phyloP scores from a whole-genome alignment of 2,329 filamentous ascomycete species.

The Xylariaceae sp. region DNA sequence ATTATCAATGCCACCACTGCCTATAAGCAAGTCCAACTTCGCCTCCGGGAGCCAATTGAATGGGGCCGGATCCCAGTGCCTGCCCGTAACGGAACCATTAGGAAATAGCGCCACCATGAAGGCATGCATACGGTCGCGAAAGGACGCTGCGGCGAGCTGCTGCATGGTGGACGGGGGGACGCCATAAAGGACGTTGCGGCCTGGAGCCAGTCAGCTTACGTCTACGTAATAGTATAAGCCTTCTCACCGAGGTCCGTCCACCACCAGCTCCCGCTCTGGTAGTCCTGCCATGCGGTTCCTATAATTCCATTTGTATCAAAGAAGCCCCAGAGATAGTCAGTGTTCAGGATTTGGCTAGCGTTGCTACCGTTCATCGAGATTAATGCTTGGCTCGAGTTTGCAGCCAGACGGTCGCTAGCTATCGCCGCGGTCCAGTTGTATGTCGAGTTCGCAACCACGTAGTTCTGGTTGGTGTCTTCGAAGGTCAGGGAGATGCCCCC shows the following conservation, averaged over 20 bases:
- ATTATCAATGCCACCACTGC: neutral
- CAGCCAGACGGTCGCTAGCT: neutral
- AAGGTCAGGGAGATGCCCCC: neutral
- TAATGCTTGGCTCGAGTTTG: neutral
- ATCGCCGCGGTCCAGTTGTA: neutral
- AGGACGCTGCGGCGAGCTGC: neutral
- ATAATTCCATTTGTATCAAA: neutral
- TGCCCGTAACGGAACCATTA: no score
- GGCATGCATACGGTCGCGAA: neutral
- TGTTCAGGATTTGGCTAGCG: neutral
- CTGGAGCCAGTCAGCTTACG: neutral
- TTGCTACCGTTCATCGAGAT: no score
- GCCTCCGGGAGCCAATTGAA: no score
- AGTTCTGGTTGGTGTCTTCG: neutral
- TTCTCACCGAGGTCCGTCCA: neutral
- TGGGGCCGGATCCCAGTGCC: no score
- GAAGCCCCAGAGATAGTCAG: conserved; percentile 14
- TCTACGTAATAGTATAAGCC: neutral
- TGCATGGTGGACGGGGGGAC: neutral
- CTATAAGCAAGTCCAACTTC: neutral
- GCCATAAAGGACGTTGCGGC: no score
- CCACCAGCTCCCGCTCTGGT: neutral
- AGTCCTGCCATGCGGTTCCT: conserved; percentile 2
- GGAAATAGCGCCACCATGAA: neutral
- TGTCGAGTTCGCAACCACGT: conserved; percentile 10